Base-by-base conservation (phyloP, 2,329 filamentous ascomycete genomes). In the Aspergillus intermedius region DNA sequence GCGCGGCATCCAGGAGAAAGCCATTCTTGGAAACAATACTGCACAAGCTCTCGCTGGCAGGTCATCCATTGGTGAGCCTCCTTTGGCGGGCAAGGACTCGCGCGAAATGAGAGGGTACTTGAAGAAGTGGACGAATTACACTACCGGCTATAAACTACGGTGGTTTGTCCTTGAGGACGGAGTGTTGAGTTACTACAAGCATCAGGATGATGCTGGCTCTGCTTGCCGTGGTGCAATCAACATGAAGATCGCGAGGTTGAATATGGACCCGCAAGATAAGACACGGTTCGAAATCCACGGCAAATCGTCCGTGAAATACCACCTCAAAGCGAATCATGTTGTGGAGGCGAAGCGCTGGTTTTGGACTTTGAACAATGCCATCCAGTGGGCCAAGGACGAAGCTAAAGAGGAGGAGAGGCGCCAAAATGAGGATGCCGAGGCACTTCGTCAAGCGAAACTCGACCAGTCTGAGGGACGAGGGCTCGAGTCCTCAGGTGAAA, bases 121-220 rank as follows among this genome's bases (percentile, higher is more conserved):
- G 49, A 97, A 96, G 73, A 98, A 98, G 69, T 98, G 93, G 93
- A 98, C 93, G 43, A 98, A 98, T 67, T 98, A 98, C 67, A 91
- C 91, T 19, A 91, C 88, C 64, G 93, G 93, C 7, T 98, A 96
- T 73, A 95, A 98, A 72, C 70, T 98, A 54, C 80, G 93, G 51
- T 98, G 91, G 91, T 98, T 98, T 65, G 93, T 97, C 12, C 80
- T 98, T 7, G 93, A 98, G 66, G 93, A 98, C 65, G 93, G 93
- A 10, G 91, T 98, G 10, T 71, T 98, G 57, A 97, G 93, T 70
- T 98, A 98, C 73, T 98, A 97, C 75, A 98, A 98, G 72, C 89
- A 97, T 67, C 93, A 98, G 72, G 93, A 98, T 65, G 93, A 98
- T 66, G 88, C 90, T 28, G 93, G 91, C 21, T 95, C 90, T 46